Percentiles rank a stretch among this genome's conserved stretches.
These are phyloP conservation scores for Geotrichum carabidarum DNA, from an alignment of 1,139 yeast species.

Conservation along the genomic window DNA sequence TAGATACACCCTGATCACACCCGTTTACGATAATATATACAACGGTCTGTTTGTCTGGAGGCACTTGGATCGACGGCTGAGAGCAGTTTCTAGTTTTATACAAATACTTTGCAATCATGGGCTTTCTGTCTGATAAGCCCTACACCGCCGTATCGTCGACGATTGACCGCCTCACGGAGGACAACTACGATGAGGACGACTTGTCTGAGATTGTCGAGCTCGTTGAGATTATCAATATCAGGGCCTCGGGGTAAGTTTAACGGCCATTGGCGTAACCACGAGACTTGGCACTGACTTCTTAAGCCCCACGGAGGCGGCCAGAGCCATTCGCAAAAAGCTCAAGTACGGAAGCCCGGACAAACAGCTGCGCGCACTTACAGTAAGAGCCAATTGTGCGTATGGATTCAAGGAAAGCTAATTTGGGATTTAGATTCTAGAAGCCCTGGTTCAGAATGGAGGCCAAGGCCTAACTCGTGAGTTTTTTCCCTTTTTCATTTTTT, in stretches of 20 bases:
- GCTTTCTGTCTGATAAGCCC: constrained; percentile 42
- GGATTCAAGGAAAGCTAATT: background rate
- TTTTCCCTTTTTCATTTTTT: constrained; percentile 34
- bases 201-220: constrained; percentile 43
- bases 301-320: constrained; percentile 75
- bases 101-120: constrained; percentile 29
- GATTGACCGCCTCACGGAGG: constrained; percentile 43
- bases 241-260: constrained; percentile 38
- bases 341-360: constrained; percentile 70
- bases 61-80: too few species aligned
- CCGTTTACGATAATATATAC: too few species aligned
- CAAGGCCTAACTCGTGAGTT: constrained; percentile 33
- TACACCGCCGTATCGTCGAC: constrained; percentile 49
- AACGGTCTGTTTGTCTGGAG: too few species aligned
- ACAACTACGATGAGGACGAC: constrained; percentile 39
- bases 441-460: constrained; percentile 74
- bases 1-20: too few species aligned
- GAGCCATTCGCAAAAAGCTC: constrained; percentile 80
- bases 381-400: constrained; percentile 19
- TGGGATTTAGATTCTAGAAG: constrained; percentile 49
- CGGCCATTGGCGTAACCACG: background rate
- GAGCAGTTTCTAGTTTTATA: too few species aligned
- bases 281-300: constrained; percentile 21
- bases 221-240: constrained; percentile 43
- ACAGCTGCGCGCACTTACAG: constrained; percentile 60